A percentile compares a stretch with the other conserved stretches of the same genome.
Evolutionary conservation across 2,329 filamentous ascomycete species (phyloP).

Genomic region (Ophiobolus disseminans): DNA sequence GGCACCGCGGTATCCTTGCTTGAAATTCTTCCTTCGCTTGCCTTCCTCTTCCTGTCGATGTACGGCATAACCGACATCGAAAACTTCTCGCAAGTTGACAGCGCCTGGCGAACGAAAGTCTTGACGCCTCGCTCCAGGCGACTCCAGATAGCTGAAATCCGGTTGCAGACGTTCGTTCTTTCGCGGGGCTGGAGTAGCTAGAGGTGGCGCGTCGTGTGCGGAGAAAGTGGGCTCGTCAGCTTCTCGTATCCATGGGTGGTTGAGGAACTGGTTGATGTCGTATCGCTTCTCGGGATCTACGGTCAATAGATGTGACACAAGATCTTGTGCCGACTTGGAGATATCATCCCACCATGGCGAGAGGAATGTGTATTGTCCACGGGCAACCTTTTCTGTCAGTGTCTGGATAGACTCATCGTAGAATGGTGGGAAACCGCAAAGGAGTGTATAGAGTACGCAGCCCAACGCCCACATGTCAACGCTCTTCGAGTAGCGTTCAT

Average conservation of each 20-base stretch:
- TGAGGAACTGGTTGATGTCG: conserved; percentile 89
- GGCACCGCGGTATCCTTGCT: conserved; percentile 70
- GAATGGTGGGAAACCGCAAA: conserved; percentile 97
- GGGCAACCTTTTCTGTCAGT: conserved; percentile 95
- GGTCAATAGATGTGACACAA: conserved; percentile 90
- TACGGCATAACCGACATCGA: conserved; percentile 97
- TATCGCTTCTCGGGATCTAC: conserved; percentile 96
- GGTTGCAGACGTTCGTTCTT: conserved; percentile 65
- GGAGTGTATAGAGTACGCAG: conserved; percentile 93
- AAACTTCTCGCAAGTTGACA: conserved; percentile 94
- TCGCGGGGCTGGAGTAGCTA: conserved; percentile 70
- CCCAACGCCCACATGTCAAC: conserved; percentile 99
- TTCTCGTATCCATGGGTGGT: conserved; percentile 90
- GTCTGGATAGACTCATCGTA: conserved; percentile 98
- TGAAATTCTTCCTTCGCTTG: conserved; percentile 85
- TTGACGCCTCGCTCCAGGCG: conserved; percentile 71
- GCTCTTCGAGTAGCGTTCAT: conserved; percentile 97
- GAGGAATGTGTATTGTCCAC: conserved; percentile 95
- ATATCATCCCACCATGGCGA: conserved; percentile 99
- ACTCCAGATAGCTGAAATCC: conserved; percentile 62
- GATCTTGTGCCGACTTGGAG: conserved; percentile 89
- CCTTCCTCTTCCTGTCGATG: conserved; percentile 95
- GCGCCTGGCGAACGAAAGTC: conserved; percentile 96
- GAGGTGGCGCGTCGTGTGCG: conserved; percentile 72
- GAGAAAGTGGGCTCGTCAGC: conserved; percentile 72